Evolutionary conservation across 257 asterid genomes (phyloP), one percentile per base, ranked within the genome.

Genomic region (Datura wrightii): DNA sequence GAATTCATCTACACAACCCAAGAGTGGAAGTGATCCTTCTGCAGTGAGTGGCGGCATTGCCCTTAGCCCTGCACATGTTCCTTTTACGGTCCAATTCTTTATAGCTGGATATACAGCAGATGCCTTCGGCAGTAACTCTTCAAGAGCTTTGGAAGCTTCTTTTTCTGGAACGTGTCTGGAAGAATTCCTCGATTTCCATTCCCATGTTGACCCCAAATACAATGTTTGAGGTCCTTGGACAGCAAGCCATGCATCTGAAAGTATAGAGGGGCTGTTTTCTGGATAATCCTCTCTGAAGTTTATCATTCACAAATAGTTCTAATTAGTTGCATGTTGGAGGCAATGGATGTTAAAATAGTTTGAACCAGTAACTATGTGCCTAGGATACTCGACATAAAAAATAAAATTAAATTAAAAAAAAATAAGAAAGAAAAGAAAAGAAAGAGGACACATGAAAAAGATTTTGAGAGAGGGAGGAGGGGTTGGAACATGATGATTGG

Each of bases 241-340:
- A 9, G 99, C 91, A 80, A 95, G 91, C 99, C 99, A 97, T n/a
- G 94, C 94, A 79, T 94, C 97, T 42, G 98, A 92, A 79, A 97
- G 85, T 83, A 97, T 91, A 14, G 98, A 95, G 11, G 99, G 99
- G 41, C 98, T 85, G 55, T 92, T 80, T 19, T 85, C 86, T 5
- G 92, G 95, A 89, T 91, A 95, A 69, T 83, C 93, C 79, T 93
- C 97, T 67, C 98, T 97, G 91, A 36, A 87, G 86, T 71, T 63
- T 69, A 72, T 66, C 50, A 82, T 39, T 60, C 11, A 79, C 41
- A 6, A 13, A 81, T n/a, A 14, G 24, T 44, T 46, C 42, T 55
- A 82, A 60, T 44, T 52, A 82, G 54, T 65, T 18, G 14, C 58
- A 59, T 60, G 42, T 81, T 41, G 76, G 81, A 76, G 62, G 62